These are phyloP conservation scores for Eucalyptus curtisii DNA, from an alignment of 345 rosid genomes.

Conservation along the genomic window DNA sequence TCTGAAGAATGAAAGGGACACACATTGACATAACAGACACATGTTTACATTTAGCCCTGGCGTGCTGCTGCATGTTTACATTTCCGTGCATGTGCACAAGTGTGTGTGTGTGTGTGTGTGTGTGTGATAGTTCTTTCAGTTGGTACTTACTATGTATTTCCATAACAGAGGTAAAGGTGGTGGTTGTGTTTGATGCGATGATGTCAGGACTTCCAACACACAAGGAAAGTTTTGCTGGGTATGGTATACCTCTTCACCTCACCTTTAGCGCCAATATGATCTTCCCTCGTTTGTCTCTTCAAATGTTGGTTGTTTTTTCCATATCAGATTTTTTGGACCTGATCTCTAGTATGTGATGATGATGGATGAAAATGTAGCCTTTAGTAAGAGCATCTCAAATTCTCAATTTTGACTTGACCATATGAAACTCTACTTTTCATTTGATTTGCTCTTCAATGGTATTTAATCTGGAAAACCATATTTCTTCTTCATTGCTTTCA, in stretches of 20 bases:
- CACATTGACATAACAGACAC: background rate
- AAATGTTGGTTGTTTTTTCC: background rate
- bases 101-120: background rate
- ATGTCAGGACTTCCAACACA: slow-evolving; percentile 88
- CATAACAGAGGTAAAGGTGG: slow-evolving; percentile 80
- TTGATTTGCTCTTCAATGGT: background rate
- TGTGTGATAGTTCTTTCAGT: background rate
- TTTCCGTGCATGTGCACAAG: background rate
- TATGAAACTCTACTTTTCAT: background rate
- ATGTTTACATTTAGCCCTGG: background rate
- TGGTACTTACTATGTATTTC: background rate
- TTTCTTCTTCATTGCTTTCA: background rate
- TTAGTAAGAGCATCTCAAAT: background rate
- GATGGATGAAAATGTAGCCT: background rate
- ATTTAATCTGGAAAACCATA: background rate
- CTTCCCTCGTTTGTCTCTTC: background rate
- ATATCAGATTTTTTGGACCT: background rate
- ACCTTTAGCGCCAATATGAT: background rate
- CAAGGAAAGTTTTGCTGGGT: slow-evolving; percentile 79
- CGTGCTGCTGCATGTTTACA: background rate
- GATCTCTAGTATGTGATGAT: background rate
- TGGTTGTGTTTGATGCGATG: slow-evolving; percentile 91
- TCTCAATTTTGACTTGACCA: background rate
- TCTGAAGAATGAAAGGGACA: background rate
- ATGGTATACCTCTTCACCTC: background rate